Evolutionary conservation across 2,329 filamentous ascomycete species (phyloP).

Genomic region (Fusarium chlamydosporum): DNA sequence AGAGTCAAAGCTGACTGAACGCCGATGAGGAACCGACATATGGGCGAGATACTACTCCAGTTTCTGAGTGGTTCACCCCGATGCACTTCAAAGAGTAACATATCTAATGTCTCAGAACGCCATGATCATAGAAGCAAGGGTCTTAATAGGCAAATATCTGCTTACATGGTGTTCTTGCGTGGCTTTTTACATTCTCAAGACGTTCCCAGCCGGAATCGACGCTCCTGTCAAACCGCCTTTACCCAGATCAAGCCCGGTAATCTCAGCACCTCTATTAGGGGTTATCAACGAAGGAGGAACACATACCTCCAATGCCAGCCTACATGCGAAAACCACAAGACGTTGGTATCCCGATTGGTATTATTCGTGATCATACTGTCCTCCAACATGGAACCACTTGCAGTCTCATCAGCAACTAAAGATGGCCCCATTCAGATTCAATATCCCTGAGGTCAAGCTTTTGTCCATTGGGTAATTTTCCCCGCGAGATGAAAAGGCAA

Average conservation of each 20-base stretch:
- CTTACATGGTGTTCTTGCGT: constrained; percentile 13
- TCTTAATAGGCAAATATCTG: constrained; percentile 13
- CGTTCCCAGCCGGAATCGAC: constrained; percentile 1
- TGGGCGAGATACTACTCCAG: constrained; percentile 22
- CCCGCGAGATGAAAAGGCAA: constrained; percentile 26
- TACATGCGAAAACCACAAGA: constrained; percentile 7
- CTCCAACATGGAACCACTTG: constrained; percentile 9
- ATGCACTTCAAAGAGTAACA: constrained; percentile 25
- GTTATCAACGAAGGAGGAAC: constrained; percentile 9
- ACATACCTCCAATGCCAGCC: constrained; percentile 12
- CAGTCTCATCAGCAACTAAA: constrained; percentile 21
- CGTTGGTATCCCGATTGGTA: background rate
- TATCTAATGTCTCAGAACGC: constrained; percentile 41
- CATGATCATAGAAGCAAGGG: constrained; percentile 26
- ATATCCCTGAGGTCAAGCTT: constrained; percentile 16
- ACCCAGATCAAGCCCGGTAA: constrained; percentile 1
- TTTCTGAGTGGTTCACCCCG: constrained; percentile 23
- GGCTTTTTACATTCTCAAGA: constrained; percentile 20
- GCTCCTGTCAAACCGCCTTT: background rate
- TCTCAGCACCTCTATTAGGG: background rate
- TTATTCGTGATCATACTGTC: background rate
- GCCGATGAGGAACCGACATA: constrained; percentile 33
- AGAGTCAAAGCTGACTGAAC: constrained; percentile 28
- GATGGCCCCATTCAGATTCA: constrained; percentile 18
- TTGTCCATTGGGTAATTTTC: constrained; percentile 34